phyloP scores from a whole-genome alignment of 139 green algal species.

The Ostreobium quekettii region DNA sequence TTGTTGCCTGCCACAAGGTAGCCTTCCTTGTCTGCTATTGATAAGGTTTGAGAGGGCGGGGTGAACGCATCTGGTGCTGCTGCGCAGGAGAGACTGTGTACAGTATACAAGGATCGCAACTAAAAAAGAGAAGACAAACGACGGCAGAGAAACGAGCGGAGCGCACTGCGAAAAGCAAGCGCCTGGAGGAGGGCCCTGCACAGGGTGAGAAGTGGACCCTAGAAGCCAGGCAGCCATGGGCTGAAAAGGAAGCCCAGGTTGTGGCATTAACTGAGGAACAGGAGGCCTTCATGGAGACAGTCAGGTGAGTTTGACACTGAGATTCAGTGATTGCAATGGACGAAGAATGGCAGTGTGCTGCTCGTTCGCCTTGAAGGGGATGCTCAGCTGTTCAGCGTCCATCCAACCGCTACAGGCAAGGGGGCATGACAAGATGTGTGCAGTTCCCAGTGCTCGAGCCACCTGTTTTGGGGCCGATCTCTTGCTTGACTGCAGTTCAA shows the following conservation, averaged over 20 bases:
- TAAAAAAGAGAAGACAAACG: slow-evolving; percentile 8
- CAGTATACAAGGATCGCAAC: not conserved
- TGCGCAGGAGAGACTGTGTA: slow-evolving; percentile 10
- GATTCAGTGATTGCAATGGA: too few relatives aligned
- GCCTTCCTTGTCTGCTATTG: too few relatives aligned
- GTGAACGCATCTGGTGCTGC: not conserved
- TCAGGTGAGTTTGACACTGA: too few relatives aligned
- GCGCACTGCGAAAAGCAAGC: not conserved
- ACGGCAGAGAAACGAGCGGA: slow-evolving; percentile 5
- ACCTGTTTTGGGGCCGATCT: too few relatives aligned
- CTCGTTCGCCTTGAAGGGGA: too few relatives aligned
- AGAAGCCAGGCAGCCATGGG: slow-evolving; percentile 66
- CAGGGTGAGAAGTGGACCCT: not conserved
- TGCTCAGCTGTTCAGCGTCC: too few relatives aligned
- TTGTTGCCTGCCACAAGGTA: too few relatives aligned
- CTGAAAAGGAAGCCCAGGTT: slow-evolving; percentile 47
- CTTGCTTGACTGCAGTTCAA: too few relatives aligned
- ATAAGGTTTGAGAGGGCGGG: not conserved
- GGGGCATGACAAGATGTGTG: too few relatives aligned
- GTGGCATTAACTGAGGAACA: slow-evolving; percentile 80
- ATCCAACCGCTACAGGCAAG: too few relatives aligned
- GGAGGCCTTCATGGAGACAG: slow-evolving; percentile 67
- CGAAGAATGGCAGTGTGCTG: too few relatives aligned
- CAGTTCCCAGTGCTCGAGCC: too few relatives aligned
- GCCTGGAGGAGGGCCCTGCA: not conserved